Base-by-base conservation (phyloP, 2,329 filamentous ascomycete genomes). In the Exophiala sp. region DNA sequence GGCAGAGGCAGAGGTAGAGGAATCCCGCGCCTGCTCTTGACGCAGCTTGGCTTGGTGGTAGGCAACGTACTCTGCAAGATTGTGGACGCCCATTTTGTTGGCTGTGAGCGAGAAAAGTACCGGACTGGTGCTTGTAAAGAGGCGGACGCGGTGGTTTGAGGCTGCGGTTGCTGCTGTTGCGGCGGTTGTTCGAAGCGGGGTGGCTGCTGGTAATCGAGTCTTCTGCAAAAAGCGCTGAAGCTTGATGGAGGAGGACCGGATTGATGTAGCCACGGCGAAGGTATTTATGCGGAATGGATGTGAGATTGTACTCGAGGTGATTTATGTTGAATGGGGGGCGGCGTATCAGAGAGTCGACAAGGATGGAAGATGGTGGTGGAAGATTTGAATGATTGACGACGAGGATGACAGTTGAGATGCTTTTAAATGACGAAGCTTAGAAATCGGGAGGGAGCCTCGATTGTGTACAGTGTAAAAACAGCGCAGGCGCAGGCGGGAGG, bases 41-140 rank as follows among this genome's bases (percentile, higher is more conserved):
- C 55, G 58, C 21, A 62, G 59, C 47, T 61, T 60, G 52, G 52
- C 50, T 55, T 57, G 60, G 42, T 59, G 55, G 48, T 56, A 62
- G 49, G 51, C 51, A 48, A 60, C 57, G 50, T 60, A 59, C 74
- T 60, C 49, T 57, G 53, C 54, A 44, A 61, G 58, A 48, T 73
- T 65, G 60, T 73, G 69, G 50, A 78, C 75, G 58, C 65, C 70
- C 64, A 74, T 68, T 48, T 68, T 74, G 55, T 62, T 62, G 11
- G 65, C 46, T 23, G 72, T 68, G 69, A 73, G 65, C 65, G 66
- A 66, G 29, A 67, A 70, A 57, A 67, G 66, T 52, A 69, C 70
- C 22, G 60, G 38, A 35, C 55, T 55, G 37, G 63, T 58, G 24
- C 58, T 59, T 35, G 63, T 62, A 53, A 68, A 68, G 37, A 60